These are phyloP conservation scores for Umbelopsis sp. DNA, from an alignment of 371 early-diverging fungal species.

Conservation along the genomic window DNA sequence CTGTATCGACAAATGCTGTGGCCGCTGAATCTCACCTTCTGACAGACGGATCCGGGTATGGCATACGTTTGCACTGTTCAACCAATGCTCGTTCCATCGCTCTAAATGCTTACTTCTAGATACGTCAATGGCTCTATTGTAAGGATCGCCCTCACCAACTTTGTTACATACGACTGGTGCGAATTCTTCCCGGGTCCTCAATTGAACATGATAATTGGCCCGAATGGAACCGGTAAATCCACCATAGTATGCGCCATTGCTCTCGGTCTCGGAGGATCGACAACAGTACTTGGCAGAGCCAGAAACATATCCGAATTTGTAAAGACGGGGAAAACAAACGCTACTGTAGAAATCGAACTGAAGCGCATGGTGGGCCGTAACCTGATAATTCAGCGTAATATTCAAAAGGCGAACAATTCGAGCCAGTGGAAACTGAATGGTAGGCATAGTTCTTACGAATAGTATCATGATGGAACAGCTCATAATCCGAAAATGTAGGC, in stretches of 20 bases:
- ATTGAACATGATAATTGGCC: conserved; percentile 97
- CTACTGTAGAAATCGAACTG: conserved; percentile 79
- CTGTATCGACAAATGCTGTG: neutral
- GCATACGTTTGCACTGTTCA: neutral
- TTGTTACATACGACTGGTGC: conserved; percentile 91
- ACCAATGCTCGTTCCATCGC: neutral
- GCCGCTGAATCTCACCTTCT: neutral
- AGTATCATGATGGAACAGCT: neutral
- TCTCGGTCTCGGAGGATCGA: conserved; percentile 91
- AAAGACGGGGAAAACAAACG: conserved; percentile 84
- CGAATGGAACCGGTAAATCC: conserved; percentile 99
- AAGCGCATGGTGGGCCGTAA: conserved; percentile 56
- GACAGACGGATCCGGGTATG: conserved; percentile 3
- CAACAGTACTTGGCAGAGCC: conserved; percentile 83
- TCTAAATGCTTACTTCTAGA: conserved; percentile 49
- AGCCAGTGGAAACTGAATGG: conserved; percentile 86
- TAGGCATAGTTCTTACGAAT: conserved; percentile 23
- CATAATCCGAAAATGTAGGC: conserved; percentile 38
- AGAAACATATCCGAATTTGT: conserved; percentile 91
- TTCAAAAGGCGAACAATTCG: conserved; percentile 67
- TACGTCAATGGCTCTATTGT: conserved; percentile 79
- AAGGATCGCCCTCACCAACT: conserved; percentile 79
- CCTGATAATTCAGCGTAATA: conserved; percentile 69
- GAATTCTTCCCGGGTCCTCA: conserved; percentile 89
- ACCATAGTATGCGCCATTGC: conserved; percentile 98